A percentile compares a stretch with the other conserved stretches of the same genome.
phyloP scores from a whole-genome alignment of 164 flowering plant species.

The Nymphaea thermarum region DNA sequence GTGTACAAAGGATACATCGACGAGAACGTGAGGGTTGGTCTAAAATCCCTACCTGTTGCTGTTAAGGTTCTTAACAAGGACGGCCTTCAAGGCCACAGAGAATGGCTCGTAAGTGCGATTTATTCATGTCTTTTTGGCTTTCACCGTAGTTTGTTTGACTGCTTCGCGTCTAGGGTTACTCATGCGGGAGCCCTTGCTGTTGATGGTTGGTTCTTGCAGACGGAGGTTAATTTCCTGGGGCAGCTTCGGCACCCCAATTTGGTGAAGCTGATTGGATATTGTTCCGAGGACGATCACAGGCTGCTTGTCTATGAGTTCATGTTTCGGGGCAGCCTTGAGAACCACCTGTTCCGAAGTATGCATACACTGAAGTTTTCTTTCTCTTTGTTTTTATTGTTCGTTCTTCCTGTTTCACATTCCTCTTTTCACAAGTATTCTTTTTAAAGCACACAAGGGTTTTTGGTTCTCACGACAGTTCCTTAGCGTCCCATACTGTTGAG shows the following conservation, averaged over 20 bases:
- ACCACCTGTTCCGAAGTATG: conserved; percentile 97
- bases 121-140: neutral
- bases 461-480: too few relatives aligned
- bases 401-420: too few relatives aligned
- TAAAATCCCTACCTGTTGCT: conserved; percentile 90
- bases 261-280: conserved; percentile 94
- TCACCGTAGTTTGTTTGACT: neutral
- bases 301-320: conserved; percentile 94
- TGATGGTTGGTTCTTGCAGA: conserved; percentile 21
- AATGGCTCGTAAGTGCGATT: conserved; percentile 70
- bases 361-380: neutral
- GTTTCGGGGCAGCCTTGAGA: conserved; percentile 97
- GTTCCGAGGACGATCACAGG: conserved; percentile 97
- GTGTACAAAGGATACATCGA: conserved; percentile 98
- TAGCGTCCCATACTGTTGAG: too few relatives aligned
- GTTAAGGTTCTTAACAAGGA: conserved; percentile 97
- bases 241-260: conserved; percentile 94
- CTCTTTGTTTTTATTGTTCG: too few relatives aligned
- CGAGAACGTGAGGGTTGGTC: conserved; percentile 93
- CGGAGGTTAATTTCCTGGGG: conserved; percentile 96
- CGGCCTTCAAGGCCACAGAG: conserved; percentile 97
- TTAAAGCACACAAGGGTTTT: too few relatives aligned
- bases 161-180: neutral
- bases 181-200: conserved; percentile 3
- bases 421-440: too few relatives aligned